Conservation (phyloP, 768 basidiomycete species). For the Tephrocybe sp. region DNA sequence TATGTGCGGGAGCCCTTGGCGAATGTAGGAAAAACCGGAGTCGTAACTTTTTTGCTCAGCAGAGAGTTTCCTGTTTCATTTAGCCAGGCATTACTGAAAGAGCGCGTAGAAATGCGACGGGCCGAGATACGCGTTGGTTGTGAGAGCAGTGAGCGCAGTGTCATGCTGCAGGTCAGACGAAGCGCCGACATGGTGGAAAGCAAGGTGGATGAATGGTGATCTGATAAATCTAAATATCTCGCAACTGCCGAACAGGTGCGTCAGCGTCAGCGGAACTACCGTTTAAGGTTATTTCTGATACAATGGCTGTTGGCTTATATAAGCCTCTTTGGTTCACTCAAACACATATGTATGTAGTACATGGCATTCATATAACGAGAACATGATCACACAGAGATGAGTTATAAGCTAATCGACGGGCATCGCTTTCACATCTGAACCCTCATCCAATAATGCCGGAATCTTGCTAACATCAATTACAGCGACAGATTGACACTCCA, state of each 20-base stretch:
- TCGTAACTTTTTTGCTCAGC: conserved; percentile 26
- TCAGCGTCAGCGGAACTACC: too few species aligned
- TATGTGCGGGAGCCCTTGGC: conserved; percentile 42
- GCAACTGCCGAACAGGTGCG: conserved; percentile 1
- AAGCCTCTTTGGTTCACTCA: too few species aligned
- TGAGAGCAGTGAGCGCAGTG: conserved; percentile 15
- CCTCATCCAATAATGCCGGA: conserved; percentile 27
- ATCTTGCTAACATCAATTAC: conserved; percentile 62
- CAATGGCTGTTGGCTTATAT: too few species aligned
- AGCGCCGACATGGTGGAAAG: conserved; percentile 11
- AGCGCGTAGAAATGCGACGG: conserved; percentile 1
- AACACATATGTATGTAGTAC: too few species aligned
- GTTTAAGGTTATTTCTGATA: too few species aligned
- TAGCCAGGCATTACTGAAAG: conserved; percentile 13
- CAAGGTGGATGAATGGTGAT: not conserved
- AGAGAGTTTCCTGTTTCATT: conserved; percentile 29
- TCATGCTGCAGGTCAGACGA: conserved; percentile 2
- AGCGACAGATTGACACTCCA: conserved; percentile 68
- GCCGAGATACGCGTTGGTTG: conserved; percentile 4
- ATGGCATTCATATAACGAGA: too few species aligned
- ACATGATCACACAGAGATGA: too few species aligned
- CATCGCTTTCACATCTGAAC: not conserved
- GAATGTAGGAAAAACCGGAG: conserved; percentile 18
- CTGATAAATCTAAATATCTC: too few species aligned
- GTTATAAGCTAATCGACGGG: not conserved